These are phyloP conservation scores for Bidens hawaiensis DNA, from an alignment of 140 eudicot species.

Conservation along the genomic window DNA sequence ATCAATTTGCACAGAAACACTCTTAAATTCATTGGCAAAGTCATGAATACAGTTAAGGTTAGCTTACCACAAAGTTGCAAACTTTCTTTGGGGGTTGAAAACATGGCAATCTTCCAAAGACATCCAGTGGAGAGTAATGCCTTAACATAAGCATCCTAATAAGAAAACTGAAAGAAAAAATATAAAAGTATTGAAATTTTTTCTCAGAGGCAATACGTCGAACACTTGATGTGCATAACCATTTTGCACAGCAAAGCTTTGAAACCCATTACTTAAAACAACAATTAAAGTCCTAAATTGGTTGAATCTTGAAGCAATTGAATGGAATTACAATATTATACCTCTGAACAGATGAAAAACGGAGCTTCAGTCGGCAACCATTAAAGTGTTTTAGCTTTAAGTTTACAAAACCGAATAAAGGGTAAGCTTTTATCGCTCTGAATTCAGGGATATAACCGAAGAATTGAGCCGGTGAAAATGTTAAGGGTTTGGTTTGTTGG, in stretches of 20 bases:
- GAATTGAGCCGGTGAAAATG: neutral
- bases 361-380: neutral
- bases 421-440: neutral
- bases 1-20: neutral
- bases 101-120: constrained; percentile 28
- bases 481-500: constrained; percentile 1
- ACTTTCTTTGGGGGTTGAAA: constrained; percentile 29
- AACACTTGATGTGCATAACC: constrained; percentile 5
- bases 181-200: no score
- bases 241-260: neutral
- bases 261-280: neutral
- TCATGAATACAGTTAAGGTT: constrained; percentile 12
- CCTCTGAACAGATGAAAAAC: neutral
- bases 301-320: neutral
- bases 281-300: neutral
- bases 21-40: neutral
- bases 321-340: neutral
- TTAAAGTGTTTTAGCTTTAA: no score
- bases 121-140: constrained; percentile 28
- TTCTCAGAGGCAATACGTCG: neutral
- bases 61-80: constrained; percentile 30
- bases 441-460: neutral
- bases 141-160: constrained; percentile 56
- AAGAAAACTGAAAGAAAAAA: neutral
- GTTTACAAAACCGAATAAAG: neutral